Evolutionary conservation across 345 rosid species (phyloP).

Genomic region (Eutrema heterophyllum): DNA sequence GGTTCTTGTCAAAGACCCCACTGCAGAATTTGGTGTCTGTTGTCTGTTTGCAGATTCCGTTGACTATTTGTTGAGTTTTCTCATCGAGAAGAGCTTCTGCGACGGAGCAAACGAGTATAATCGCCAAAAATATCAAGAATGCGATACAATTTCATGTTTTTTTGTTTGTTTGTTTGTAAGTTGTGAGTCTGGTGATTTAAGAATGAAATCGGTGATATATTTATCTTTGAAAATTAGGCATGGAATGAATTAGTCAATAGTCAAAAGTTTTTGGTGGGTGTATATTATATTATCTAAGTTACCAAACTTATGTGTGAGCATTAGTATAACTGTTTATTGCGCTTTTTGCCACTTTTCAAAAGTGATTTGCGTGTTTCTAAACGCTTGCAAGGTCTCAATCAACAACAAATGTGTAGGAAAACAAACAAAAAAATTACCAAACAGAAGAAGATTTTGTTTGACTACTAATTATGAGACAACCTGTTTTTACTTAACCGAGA

Average conservation of each 20-base stretch:
- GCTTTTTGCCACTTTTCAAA: too few relatives aligned
- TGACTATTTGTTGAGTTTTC: neutral
- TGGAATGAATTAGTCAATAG: conserved; percentile 16
- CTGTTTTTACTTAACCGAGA: too few relatives aligned
- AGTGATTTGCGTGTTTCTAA: too few relatives aligned
- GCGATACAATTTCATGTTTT: conserved; percentile 5
- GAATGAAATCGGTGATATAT: neutral
- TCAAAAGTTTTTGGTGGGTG: neutral
- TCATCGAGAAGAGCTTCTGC: neutral
- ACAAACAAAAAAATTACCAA: neutral
- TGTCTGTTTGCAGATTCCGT: conserved; percentile 21
- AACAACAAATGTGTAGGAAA: neutral
- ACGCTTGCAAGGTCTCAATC: too few relatives aligned
- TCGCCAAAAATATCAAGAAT: neutral
- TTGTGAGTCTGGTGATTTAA: conserved; percentile 9
- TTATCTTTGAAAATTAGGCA: neutral
- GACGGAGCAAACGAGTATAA: neutral
- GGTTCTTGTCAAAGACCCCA: neutral
- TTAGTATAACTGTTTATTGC: neutral
- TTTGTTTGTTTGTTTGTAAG: neutral
- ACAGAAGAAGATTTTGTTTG: conserved; percentile 4
- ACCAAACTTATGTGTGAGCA: neutral
- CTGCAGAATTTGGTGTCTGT: conserved; percentile 14
- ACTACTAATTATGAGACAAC: neutral
- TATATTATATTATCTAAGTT: neutral